phyloP scores from a whole-genome alignment of 139 green algal genomes.

The Monoraphidium neglectum region DNA sequence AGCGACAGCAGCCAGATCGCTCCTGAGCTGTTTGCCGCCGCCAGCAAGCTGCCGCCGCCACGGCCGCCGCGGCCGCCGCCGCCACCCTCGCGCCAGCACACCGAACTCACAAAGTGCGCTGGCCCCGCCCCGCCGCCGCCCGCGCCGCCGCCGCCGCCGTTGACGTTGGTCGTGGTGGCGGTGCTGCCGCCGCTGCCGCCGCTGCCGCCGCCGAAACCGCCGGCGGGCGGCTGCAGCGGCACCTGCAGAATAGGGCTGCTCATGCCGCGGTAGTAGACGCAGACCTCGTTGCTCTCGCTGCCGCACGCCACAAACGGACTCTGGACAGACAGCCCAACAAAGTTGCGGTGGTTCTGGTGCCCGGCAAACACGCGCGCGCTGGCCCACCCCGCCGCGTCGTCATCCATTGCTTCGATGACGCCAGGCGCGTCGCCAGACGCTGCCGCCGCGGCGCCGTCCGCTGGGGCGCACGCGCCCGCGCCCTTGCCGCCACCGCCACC shows the following conservation, averaged over 20 bases:
- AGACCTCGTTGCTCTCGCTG: constrained; percentile 70
- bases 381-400: constrained; percentile 3
- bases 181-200: background rate
- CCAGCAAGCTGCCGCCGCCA: too few species aligned
- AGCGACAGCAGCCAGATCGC: constrained; percentile 41
- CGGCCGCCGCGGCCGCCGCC: too few species aligned
- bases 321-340: constrained; percentile 86
- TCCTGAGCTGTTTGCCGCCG: constrained; percentile 50
- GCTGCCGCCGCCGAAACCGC: background rate
- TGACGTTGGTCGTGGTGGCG: constrained; percentile 1
- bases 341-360: constrained; percentile 94
- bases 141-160: background rate
- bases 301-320: constrained; percentile 85
- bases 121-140: background rate
- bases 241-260: constrained; percentile 15
- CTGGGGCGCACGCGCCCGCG: background rate
- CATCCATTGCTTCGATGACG: constrained; percentile 1
- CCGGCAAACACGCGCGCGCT: constrained; percentile 62
- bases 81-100: constrained; percentile 41
- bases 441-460: background rate
- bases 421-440: background rate
- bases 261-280: constrained; percentile 43
- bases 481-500: background rate
- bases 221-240: background rate
- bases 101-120: constrained; percentile 45